Evolutionary conservation across 1,284 basidiomycete genomes (phyloP).

Genomic region (Trametes sp.): DNA sequence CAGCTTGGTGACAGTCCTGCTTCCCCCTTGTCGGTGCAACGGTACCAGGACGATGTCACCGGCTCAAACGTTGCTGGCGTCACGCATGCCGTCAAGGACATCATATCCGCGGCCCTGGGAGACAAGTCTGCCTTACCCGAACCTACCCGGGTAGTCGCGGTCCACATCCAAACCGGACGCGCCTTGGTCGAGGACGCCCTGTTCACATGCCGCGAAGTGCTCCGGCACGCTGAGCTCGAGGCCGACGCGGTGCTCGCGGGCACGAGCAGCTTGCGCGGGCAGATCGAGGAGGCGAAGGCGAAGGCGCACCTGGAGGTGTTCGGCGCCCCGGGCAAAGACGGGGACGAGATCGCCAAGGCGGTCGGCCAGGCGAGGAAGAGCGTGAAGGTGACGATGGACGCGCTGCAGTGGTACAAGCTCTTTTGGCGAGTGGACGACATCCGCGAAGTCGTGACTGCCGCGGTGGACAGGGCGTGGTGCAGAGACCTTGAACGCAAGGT

Average conservation of each 20-base stretch:
- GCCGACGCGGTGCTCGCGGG: slow-evolving; percentile 39
- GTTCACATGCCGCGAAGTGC: slow-evolving; percentile 40
- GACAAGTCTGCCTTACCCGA: slow-evolving; percentile 5
- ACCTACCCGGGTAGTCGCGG: slow-evolving; percentile 23
- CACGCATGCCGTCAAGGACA: slow-evolving; percentile 47
- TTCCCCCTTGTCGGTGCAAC: slow-evolving; percentile 59
- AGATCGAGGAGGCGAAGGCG: slow-evolving; percentile 45
- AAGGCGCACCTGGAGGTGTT: slow-evolving; percentile 47
- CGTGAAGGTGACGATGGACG: slow-evolving; percentile 61
- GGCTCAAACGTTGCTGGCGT: slow-evolving; percentile 64
- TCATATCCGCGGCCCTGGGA: slow-evolving; percentile 37
- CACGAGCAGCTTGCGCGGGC: slow-evolving; percentile 43
- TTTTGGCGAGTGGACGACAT: slow-evolving; percentile 79
- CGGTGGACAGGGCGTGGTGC: slow-evolving; percentile 68
- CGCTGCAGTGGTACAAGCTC: slow-evolving; percentile 73
- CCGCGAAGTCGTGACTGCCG: slow-evolving; percentile 58
- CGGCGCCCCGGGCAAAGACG: slow-evolving; percentile 39
- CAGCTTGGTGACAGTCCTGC: slow-evolving; percentile 53
- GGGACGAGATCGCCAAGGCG: slow-evolving; percentile 58
- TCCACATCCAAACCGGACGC: slow-evolving; percentile 43
- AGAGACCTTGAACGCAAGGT: slow-evolving; percentile 72
- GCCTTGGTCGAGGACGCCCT: slow-evolving; percentile 47
- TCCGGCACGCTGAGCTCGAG: slow-evolving; percentile 41
- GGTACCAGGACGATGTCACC: slow-evolving; percentile 68
- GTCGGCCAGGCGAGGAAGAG: slow-evolving; percentile 55